A percentile compares a stretch with the other conserved stretches of the same genome.
These are phyloP conservation scores for Candolleomyces eurysporus DNA, from an alignment of 768 basidiomycete genomes.

Conservation along the genomic window DNA sequence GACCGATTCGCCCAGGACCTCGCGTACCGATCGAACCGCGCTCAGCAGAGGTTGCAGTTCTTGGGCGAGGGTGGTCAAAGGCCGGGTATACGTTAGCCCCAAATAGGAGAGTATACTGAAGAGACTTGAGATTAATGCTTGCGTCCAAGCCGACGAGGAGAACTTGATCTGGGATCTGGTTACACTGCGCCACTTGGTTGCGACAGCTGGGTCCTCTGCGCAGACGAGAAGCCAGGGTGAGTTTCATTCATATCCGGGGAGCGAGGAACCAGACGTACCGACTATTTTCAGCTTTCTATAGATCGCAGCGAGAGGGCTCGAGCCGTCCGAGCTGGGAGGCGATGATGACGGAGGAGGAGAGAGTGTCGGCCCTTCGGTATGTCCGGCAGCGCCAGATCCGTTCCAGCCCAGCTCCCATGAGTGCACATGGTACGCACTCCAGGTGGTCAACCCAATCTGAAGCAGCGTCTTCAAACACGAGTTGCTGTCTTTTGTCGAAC, in stretches of 20 bases:
- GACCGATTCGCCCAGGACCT: neutral
- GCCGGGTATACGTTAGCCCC: neutral
- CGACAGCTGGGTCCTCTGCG: constrained; percentile 1
- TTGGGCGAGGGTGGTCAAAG: neutral
- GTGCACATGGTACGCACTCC: constrained; percentile 5
- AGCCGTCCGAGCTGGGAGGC: no score
- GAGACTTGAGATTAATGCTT: neutral
- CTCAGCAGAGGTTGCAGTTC: neutral
- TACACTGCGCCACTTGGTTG: neutral
- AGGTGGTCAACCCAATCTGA: neutral
- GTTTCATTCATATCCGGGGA: no score
- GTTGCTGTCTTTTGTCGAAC: neutral
- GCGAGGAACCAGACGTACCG: neutral
- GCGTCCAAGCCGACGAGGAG: neutral
- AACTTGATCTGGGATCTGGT: constrained; percentile 2
- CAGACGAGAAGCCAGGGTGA: no score
- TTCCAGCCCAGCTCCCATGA: constrained; percentile 1
- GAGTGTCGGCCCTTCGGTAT: neutral
- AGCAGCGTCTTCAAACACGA: neutral
- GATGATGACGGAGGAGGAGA: neutral
- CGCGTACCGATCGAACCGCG: neutral
- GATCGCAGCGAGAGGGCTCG: neutral
- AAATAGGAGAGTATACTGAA: neutral
- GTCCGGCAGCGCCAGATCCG: neutral
- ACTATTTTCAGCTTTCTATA: constrained; percentile 6